phyloP scores from a whole-genome alignment of 2,329 filamentous ascomycete species.

The Keithomyces neogunnii region DNA sequence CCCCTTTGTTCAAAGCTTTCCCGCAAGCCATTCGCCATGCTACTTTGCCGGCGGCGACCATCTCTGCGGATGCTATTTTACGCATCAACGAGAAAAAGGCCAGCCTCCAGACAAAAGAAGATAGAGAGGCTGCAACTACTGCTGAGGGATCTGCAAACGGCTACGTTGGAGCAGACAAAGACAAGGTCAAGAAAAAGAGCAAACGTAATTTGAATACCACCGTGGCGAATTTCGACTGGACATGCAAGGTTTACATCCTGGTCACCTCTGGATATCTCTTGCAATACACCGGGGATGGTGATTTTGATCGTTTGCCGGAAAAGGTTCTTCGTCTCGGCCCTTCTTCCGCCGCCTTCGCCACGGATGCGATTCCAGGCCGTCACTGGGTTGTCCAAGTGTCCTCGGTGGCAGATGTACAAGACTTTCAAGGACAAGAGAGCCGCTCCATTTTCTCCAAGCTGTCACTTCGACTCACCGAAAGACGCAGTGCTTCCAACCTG shows the following conservation, averaged over 20 bases:
- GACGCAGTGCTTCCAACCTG: slow-evolving; percentile 52
- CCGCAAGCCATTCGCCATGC: slow-evolving; percentile 74
- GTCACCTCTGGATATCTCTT: slow-evolving; percentile 63
- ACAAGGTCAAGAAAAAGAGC: slow-evolving; percentile 35
- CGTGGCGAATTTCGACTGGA: slow-evolving; percentile 51
- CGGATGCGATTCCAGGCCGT: slow-evolving; percentile 68
- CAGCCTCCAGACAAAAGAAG: slow-evolving; percentile 3
- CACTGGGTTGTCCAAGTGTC: slow-evolving; percentile 75
- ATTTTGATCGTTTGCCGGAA: slow-evolving; percentile 64
- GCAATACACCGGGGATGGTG: slow-evolving; percentile 64
- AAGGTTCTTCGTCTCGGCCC: slow-evolving; percentile 64
- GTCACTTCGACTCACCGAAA: slow-evolving; percentile 45
- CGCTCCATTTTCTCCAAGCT: slow-evolving; percentile 59
- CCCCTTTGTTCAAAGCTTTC: slow-evolving; percentile 80
- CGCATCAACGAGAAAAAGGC: slow-evolving; percentile 47
- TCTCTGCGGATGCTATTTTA: slow-evolving; percentile 62
- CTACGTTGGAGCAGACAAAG: slow-evolving; percentile 20
- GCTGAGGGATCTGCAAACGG: slow-evolving; percentile 1
- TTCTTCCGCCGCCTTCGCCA: slow-evolving; percentile 71
- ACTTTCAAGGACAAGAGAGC: slow-evolving; percentile 37
- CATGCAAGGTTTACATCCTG: slow-evolving; percentile 64
- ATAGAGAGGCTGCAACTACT: slow-evolving; percentile 8
- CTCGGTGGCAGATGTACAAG: slow-evolving; percentile 54
- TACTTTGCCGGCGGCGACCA: slow-evolving; percentile 56
- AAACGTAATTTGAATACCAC: slow-evolving; percentile 33